Percentiles rank a stretch among this genome's conserved stretches.
phyloP scores from a whole-genome alignment of 108 stramenopile species.

The Cyclostephanos tholiformis region DNA sequence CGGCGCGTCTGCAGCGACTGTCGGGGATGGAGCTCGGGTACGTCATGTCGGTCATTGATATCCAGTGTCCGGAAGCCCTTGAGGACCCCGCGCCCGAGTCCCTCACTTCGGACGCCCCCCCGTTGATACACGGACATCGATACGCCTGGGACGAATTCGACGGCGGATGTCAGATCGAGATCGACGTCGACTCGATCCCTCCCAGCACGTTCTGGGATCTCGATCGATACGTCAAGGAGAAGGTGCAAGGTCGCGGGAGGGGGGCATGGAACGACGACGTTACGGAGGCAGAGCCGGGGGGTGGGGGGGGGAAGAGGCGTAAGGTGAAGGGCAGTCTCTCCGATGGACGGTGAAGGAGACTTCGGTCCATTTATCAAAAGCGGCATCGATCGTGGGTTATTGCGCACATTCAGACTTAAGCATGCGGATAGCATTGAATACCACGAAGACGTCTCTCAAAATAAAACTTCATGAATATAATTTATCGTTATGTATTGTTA shows the following conservation, averaged over 20 bases:
- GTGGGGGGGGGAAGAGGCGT: constrained; percentile 30
- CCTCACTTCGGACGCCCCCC: constrained; percentile 34
- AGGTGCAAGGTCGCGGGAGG: constrained; percentile 43
- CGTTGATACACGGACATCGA: constrained; percentile 24
- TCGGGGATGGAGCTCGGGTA: constrained; percentile 85
- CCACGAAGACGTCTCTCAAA: no score
- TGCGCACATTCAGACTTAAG: no score
- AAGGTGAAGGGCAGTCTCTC: constrained; percentile 30
- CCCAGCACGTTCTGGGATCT: constrained; percentile 77
- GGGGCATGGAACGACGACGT: constrained; percentile 52
- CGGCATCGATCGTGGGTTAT: background rate
- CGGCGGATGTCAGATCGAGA: constrained; percentile 75
- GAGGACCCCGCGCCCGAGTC: constrained; percentile 51
- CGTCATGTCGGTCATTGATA: constrained; percentile 81
- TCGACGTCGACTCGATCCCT: constrained; percentile 88
- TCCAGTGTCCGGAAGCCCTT: constrained; percentile 84
- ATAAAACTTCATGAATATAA: no score
- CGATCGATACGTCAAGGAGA: constrained; percentile 60
- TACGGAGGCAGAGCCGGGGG: constrained; percentile 24
- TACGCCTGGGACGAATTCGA: constrained; percentile 48
- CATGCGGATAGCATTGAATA: no score
- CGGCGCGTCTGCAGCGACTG: constrained; percentile 78
- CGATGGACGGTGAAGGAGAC: constrained; percentile 1
- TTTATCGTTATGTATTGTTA: no score
- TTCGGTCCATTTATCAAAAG: background rate